These are phyloP conservation scores for Parachlorella kessleri DNA, from an alignment of 139 green algal genomes.

Conservation along the genomic window DNA sequence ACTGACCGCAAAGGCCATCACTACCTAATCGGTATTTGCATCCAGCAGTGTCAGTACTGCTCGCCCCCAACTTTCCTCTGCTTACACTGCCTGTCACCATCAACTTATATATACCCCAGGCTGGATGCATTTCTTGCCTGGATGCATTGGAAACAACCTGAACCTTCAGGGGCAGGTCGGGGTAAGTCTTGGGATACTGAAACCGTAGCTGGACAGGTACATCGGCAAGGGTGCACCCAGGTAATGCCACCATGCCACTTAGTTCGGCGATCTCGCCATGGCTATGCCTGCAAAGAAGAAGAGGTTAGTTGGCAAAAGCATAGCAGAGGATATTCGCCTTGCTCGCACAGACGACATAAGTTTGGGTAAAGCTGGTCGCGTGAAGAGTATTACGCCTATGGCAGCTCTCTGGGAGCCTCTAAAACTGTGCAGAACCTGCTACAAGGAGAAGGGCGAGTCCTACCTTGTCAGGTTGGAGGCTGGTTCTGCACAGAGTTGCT, in stretches of 20 bases:
- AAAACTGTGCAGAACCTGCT: background rate
- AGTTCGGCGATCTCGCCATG: background rate
- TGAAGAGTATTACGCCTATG: background rate
- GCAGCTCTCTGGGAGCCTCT: background rate
- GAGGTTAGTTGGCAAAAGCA: background rate
- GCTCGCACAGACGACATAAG: background rate
- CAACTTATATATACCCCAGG: background rate
- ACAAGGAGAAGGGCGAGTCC: too few relatives aligned
- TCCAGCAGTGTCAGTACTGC: background rate
- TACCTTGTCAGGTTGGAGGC: too few relatives aligned
- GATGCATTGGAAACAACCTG: conserved; percentile 12
- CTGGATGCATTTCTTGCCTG: background rate
- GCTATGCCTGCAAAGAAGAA: background rate
- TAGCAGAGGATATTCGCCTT: background rate
- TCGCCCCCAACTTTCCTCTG: background rate
- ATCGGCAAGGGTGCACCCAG: background rate
- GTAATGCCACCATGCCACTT: conserved; percentile 6
- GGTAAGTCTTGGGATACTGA: background rate
- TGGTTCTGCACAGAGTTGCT: background rate
- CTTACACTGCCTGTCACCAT: background rate
- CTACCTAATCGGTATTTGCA: background rate
- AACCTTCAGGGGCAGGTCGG: background rate
- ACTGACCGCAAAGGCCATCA: background rate
- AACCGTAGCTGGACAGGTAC: conserved; percentile 8
- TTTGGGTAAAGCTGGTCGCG: background rate